Conservation (phyloP, 2,329 filamentous ascomycete genomes). For the Lecanoromycetidae sp. region DNA sequence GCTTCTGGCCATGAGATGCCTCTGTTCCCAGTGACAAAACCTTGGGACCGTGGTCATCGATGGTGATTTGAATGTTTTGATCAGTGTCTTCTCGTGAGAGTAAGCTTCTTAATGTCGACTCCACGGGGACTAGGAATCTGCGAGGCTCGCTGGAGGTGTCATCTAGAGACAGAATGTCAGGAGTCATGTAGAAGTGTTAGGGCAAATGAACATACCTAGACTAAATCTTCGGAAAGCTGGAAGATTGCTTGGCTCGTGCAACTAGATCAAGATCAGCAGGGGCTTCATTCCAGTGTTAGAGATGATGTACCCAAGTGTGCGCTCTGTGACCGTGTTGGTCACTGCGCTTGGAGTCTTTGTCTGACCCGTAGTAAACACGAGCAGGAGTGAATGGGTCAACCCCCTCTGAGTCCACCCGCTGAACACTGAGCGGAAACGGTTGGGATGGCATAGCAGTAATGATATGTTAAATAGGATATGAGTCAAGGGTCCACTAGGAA, state of each 20-base stretch:
- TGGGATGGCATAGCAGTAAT: constrained; percentile 1
- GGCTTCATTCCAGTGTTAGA: not conserved
- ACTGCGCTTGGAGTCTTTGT: not conserved
- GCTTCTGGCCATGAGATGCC: constrained; percentile 3
- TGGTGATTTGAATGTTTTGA: constrained; percentile 91
- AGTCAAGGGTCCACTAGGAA: not conserved
- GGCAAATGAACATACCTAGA: not conserved
- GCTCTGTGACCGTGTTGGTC: constrained; percentile 6
- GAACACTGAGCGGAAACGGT: constrained; percentile 5
- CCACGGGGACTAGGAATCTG: constrained; percentile 78
- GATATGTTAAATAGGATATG: not conserved
- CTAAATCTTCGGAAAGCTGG: constrained; percentile 7
- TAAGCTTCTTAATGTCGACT: constrained; percentile 67
- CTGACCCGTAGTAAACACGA: not conserved
- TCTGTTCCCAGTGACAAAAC: constrained; percentile 31
- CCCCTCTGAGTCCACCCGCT: not conserved
- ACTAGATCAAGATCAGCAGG: not conserved
- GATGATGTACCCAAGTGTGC: constrained; percentile 5
- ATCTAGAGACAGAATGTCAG: constrained; percentile 1
- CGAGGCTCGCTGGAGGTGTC: constrained; percentile 30
- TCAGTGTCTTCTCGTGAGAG: constrained; percentile 84
- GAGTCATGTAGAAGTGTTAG: not conserved
- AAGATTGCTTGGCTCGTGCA: constrained; percentile 4
- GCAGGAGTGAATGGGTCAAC: not conserved
- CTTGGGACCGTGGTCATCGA: constrained; percentile 91